Evolutionary conservation across 768 basidiomycete species (phyloP), one percentile per base, ranked within the genome.

Genomic region (Chlorophyllum brunneum): DNA sequence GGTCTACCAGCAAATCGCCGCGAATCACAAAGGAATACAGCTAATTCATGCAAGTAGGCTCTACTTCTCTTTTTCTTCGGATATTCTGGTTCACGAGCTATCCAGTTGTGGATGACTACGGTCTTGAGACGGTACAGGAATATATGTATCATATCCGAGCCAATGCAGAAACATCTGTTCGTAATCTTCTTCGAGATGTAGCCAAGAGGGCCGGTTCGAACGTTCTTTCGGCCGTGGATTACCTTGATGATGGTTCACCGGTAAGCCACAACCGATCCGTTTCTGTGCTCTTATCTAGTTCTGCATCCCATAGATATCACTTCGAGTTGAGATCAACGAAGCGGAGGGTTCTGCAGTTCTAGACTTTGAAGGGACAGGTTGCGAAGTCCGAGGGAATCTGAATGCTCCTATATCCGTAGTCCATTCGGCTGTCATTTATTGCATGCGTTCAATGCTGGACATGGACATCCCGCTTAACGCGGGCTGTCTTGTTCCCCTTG

Each of bases 381-480:
- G 78, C 60, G 90, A 92, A 72, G 83, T 91, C 50, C 82, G 87
- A 29, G 88, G 89, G 38, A 92, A 92, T 61, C 74, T 94, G 48
- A 95, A 95, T 67, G 65, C 89, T 10, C 92, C 92, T 0, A 84
- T 90, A 46, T 87, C 86, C 3, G 92, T 93, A 34, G 89, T 88
- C 4, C 89, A 92, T 61, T 88, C 88, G 2, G 89, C 91, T 3
- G 84, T 92, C 33, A 92, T 92, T 55, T 93, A 93, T 65, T 92
- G 88, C 70, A 86, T 92, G 81, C 80, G 91, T 24, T 72, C 88
- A 15, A 92, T 92, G 90, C 72, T 93, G 27, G 82, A 91, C 64
- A 65, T 81, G 27, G 88, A 93, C 60, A 95, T 97, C 38, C 95
- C 95, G 9, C 77, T 98, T 23, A 98, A 98, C 65, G 91, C 92